phyloP scores from a whole-genome alignment of 148 eudicot species.

The Camellia lanceoleosa region DNA sequence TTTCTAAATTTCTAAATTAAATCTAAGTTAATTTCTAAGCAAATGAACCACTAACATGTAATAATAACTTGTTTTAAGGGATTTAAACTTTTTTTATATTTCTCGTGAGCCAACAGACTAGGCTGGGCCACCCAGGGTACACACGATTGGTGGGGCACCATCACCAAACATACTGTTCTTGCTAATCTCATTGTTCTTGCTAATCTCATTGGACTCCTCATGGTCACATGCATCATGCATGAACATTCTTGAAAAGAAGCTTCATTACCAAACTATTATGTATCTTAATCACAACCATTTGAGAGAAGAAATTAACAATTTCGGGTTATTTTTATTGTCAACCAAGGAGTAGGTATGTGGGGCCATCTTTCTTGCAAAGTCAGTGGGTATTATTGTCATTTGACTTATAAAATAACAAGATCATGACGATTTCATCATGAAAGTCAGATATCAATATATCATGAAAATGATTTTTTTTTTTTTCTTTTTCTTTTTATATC shows the following conservation, averaged over 20 bases:
- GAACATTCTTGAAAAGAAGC: not conserved
- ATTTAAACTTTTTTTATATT: too few species aligned
- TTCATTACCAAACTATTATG: not conserved
- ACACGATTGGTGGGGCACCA: constrained; percentile 7
- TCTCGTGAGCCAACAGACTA: too few species aligned
- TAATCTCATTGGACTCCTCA: not conserved
- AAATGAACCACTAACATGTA: not conserved
- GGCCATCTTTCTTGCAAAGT: constrained; percentile 4
- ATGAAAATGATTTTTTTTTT: not conserved
- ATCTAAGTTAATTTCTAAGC: too few species aligned
- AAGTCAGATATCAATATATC: not conserved
- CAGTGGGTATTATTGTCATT: constrained; percentile 14
- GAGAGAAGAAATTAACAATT: not conserved
- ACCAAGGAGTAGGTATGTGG: constrained; percentile 24
- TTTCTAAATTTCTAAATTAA: too few species aligned
- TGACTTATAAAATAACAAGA: not conserved
- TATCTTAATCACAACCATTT: not conserved
- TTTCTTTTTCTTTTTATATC: too few species aligned
- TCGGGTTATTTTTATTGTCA: constrained; percentile 1
- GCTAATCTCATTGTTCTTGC: not conserved
- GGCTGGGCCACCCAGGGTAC: too few species aligned
- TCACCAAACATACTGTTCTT: constrained; percentile 1
- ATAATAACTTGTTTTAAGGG: not conserved
- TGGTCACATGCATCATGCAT: not conserved
- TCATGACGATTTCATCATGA: not conserved